Conservation (phyloP, 2,329 filamentous ascomycete genomes). For the Aspergillus quadrilineatus region DNA sequence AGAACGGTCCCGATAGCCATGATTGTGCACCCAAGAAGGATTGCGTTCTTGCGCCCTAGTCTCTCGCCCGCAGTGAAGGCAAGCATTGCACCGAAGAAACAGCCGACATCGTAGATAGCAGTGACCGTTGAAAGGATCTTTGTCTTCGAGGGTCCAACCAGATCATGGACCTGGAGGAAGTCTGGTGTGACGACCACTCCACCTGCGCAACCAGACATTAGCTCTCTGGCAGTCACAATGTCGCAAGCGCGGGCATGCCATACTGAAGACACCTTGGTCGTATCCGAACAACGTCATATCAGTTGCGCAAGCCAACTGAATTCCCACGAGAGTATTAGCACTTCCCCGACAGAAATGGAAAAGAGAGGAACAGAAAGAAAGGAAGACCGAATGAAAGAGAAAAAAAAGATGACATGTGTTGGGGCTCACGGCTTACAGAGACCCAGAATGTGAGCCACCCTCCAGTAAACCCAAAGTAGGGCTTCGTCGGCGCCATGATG, state of each 20-base stretch:
- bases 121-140: slow-evolving; percentile 50
- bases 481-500: slow-evolving; percentile 28
- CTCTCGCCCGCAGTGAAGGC: slow-evolving; percentile 49
- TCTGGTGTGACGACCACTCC: slow-evolving; percentile 56
- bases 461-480: slow-evolving; percentile 55
- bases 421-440: slow-evolving; percentile 37
- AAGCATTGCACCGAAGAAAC: slow-evolving; percentile 55
- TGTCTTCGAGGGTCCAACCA: slow-evolving; percentile 39
- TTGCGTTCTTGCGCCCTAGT: slow-evolving; percentile 49
- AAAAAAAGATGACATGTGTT: neutral
- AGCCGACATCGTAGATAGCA: slow-evolving; percentile 60
- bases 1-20: slow-evolving; percentile 52
- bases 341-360: too few species aligned
- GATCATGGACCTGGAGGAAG: slow-evolving; percentile 51
- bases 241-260: neutral
- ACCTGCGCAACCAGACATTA: slow-evolving; percentile 27
- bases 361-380: too few species aligned
- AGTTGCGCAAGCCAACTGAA: slow-evolving; percentile 42
- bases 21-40: slow-evolving; percentile 49
- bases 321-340: neutral
- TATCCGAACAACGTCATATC: slow-evolving; percentile 51
- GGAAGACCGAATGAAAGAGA: too few species aligned
- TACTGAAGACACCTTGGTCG: slow-evolving; percentile 55
- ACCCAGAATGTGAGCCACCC: slow-evolving; percentile 59
- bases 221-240: too few species aligned